Conservation (phyloP, 2,329 filamentous ascomycete species). For the Fusarium paranaense region DNA sequence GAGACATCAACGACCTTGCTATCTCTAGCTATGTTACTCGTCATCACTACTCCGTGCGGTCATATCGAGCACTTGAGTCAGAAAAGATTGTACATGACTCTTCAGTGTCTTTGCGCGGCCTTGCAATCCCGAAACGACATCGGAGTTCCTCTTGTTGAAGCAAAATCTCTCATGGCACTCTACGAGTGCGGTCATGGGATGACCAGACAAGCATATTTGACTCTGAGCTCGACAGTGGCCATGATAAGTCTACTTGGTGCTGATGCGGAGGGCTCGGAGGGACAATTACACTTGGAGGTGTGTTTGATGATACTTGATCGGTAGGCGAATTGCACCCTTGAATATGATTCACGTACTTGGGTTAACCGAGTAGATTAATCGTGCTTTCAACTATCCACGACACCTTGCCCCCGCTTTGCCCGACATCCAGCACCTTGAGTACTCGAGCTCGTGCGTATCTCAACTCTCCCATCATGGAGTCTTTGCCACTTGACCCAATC, state of each 20-base stretch:
- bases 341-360: background rate
- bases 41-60: background rate
- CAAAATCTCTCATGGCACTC: background rate
- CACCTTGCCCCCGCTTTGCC: background rate
- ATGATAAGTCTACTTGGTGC: background rate
- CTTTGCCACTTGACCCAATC: background rate
- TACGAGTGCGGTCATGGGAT: conserved; percentile 5
- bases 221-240: background rate
- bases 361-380: background rate
- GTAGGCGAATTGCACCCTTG: background rate
- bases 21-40: background rate
- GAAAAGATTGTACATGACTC: background rate
- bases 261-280: background rate
- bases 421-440: background rate
- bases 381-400: background rate
- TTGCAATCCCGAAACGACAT: background rate
- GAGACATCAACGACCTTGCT: background rate
- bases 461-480: background rate
- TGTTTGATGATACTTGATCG: background rate
- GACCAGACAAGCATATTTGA: background rate
- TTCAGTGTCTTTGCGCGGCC: background rate
- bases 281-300: background rate
- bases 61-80: background rate
- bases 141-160: background rate
- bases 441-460: background rate